Conservation (phyloP, 2,329 filamentous ascomycete species). For the Aspergillus sp. region DNA sequence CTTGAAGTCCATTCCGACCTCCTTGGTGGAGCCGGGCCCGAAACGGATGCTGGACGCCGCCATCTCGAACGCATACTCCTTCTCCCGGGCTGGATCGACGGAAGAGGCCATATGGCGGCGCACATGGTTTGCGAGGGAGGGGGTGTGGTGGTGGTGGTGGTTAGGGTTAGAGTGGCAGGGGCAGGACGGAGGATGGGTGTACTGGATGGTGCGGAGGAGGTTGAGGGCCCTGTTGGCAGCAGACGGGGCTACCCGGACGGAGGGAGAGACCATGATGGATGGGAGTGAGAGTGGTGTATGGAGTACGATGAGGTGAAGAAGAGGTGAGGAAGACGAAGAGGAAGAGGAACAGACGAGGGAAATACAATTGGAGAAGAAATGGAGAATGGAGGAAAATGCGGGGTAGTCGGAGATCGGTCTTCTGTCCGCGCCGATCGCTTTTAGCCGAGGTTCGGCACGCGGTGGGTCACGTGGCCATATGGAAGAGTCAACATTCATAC, state of each 20-base stretch:
- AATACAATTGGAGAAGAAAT: background rate
- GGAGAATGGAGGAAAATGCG: constrained; percentile 3
- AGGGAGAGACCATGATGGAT: constrained; percentile 26
- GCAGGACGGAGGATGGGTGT: constrained; percentile 74
- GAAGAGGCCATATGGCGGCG: constrained; percentile 65
- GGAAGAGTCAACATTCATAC: no score
- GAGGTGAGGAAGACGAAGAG: background rate
- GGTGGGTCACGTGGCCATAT: no score
- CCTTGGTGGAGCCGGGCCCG: constrained; percentile 82
- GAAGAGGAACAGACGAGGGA: background rate
- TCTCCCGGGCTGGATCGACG: constrained; percentile 59
- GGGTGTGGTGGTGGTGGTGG: constrained; percentile 59
- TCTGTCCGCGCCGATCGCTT: no score
- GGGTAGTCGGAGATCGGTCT: constrained; percentile 1
- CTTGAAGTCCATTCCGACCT: constrained; percentile 95
- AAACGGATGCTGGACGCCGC: constrained; percentile 91
- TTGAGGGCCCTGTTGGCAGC: constrained; percentile 42
- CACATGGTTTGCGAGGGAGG: constrained; percentile 44
- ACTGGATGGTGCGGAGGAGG: constrained; percentile 81
- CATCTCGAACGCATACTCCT: constrained; percentile 99
- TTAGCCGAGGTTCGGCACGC: no score
- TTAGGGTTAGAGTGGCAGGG: constrained; percentile 87
- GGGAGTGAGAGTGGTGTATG: background rate
- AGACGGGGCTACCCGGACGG: constrained; percentile 37
- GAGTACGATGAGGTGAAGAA: no score